Evolutionary conservation across 148 eudicot genomes (phyloP).

Genomic region (Tetragonia tetragonoides): DNA sequence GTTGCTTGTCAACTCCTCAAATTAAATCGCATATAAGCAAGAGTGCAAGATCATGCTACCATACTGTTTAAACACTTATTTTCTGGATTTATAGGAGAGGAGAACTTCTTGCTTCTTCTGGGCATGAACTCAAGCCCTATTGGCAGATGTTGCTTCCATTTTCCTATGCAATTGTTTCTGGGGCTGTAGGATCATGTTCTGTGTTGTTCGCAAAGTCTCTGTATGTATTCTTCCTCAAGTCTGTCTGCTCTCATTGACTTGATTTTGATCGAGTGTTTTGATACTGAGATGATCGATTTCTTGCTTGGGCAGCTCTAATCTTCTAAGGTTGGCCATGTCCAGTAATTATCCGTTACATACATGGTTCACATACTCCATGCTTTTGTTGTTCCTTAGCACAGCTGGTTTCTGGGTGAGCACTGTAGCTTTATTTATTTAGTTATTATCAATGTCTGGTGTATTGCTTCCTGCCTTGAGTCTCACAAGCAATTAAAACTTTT

Average conservation of each 20-base stretch:
- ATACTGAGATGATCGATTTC: constrained; percentile 7
- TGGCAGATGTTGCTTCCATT: constrained; percentile 91
- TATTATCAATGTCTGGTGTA: not conserved
- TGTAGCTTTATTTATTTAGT: not conserved
- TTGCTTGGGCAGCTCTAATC: constrained; percentile 71
- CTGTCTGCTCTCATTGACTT: constrained; percentile 10
- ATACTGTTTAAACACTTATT: not conserved
- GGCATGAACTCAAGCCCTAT: constrained; percentile 56
- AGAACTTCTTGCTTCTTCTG: constrained; percentile 57
- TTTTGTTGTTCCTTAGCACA: constrained; percentile 81
- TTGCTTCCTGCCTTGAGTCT: not conserved
- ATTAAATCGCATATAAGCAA: not conserved
- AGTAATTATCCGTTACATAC: constrained; percentile 72
- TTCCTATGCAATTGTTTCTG: constrained; percentile 92
- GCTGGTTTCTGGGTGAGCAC: constrained; percentile 96
- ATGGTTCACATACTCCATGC: constrained; percentile 95
- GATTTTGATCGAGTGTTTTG: not conserved
- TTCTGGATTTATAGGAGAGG: constrained; percentile 67
- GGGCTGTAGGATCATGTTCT: constrained; percentile 95
- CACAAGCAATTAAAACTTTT: not conserved
- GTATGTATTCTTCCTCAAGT: constrained; percentile 37
- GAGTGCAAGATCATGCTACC: not conserved
- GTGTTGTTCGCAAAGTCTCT: constrained; percentile 94
- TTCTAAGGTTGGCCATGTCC: constrained; percentile 85
- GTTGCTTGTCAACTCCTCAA: not conserved